phyloP scores from a whole-genome alignment of 1,284 basidiomycete genomes.

The Thecaphora thlaspeos region DNA sequence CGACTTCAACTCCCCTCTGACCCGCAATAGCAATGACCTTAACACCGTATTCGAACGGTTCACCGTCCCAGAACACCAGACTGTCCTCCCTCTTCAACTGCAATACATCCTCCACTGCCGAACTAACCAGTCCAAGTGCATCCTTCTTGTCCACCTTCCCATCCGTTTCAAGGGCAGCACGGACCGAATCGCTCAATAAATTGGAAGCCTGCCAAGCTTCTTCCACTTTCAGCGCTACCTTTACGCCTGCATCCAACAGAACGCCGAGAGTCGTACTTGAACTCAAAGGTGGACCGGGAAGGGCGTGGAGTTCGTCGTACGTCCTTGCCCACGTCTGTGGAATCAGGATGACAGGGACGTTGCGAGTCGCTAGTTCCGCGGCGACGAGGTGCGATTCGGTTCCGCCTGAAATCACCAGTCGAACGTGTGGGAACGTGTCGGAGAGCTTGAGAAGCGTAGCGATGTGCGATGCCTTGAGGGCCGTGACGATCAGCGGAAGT shows the following conservation, averaged over 20 bases:
- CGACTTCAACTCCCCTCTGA: conserved; percentile 21
- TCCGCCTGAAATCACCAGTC: conserved; percentile 68
- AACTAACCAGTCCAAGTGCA: conserved; percentile 66
- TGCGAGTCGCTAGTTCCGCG: conserved; percentile 68
- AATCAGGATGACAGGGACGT: conserved; percentile 73
- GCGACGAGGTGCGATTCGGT: conserved; percentile 70
- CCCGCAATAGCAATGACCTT: conserved; percentile 65
- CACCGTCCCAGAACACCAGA: conserved; percentile 68
- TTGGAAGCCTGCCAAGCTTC: conserved; percentile 67
- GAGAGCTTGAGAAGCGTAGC: conserved; percentile 73
- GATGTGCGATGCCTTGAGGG: conserved; percentile 72
- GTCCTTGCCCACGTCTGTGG: conserved; percentile 66
- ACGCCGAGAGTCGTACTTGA: conserved; percentile 67
- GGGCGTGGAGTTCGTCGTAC: conserved; percentile 71
- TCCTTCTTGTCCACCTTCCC: conserved; percentile 61
- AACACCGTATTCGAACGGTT: conserved; percentile 65
- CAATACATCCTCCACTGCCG: conserved; percentile 66
- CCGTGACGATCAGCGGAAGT: conserved; percentile 70
- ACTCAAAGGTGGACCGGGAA: conserved; percentile 74
- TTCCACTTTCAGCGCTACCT: conserved; percentile 71
- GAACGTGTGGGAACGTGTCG: conserved; percentile 67
- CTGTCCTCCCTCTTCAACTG: conserved; percentile 63
- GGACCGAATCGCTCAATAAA: conserved; percentile 66
- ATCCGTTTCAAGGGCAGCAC: conserved; percentile 38
- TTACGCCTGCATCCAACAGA: conserved; percentile 69